Evolutionary conservation across 1,284 basidiomycete species (phyloP).

Genomic region (Trichosporon sp.): DNA sequence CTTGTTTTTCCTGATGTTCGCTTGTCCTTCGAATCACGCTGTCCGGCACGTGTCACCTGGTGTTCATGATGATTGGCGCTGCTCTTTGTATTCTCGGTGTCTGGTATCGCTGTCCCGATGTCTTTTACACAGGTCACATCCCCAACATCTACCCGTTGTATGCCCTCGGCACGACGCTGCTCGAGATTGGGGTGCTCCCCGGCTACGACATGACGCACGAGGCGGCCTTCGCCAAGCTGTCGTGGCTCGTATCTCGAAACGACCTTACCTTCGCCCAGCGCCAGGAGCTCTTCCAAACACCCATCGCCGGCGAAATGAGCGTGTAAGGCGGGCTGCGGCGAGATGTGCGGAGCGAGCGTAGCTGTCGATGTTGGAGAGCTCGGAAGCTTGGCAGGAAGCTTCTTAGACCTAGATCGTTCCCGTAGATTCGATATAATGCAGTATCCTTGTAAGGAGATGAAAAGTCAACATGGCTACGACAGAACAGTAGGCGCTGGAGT

Average conservation of each 20-base stretch:
- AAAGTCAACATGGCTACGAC: neutral
- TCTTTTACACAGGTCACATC: slow-evolving; percentile 26
- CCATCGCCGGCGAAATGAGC: slow-evolving; percentile 41
- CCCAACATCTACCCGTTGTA: slow-evolving; percentile 46
- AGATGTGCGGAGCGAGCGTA: neutral
- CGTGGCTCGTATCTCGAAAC: slow-evolving; percentile 39
- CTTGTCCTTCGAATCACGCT: neutral
- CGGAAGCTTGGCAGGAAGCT: neutral
- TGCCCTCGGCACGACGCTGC: slow-evolving; percentile 38
- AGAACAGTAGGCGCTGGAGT: too few species aligned
- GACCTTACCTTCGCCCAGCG: slow-evolving; percentile 38
- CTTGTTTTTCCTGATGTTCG: neutral
- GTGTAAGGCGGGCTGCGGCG: neutral
- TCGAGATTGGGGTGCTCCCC: slow-evolving; percentile 38
- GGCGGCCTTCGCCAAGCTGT: slow-evolving; percentile 44
- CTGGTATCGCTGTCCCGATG: neutral
- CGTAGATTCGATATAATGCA: neutral
- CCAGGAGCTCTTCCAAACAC: slow-evolving; percentile 37
- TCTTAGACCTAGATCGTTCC: neutral
- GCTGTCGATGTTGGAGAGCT: neutral
- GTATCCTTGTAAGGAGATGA: too few species aligned
- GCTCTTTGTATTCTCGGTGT: neutral
- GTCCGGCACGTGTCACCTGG: neutral
- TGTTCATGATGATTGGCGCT: neutral
- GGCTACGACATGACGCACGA: slow-evolving; percentile 46